Percentiles rank a stretch among this genome's conserved stretches.
phyloP scores from a whole-genome alignment of 495 filamentous ascomycete species.

The Lasiosphaeria hispida region DNA sequence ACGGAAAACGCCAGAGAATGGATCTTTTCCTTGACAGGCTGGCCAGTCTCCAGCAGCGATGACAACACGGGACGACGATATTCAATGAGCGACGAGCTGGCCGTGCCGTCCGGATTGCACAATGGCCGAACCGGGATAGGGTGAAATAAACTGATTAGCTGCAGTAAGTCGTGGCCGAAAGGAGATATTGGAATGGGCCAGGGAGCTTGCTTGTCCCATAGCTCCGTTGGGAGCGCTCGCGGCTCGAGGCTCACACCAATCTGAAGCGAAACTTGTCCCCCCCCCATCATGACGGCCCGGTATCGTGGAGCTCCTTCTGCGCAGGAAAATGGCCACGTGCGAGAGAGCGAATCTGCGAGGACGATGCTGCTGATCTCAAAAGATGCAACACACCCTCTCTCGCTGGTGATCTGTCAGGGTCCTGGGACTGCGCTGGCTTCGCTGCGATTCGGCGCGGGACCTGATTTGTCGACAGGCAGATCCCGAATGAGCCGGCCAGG shows the following conservation, averaged over 20 bases:
- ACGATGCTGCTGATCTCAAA: background rate
- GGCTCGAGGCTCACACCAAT: background rate
- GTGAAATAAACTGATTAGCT: background rate
- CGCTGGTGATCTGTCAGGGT: background rate
- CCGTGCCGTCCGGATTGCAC: slow-evolving; percentile 2
- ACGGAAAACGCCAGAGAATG: background rate
- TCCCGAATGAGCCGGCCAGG: slow-evolving; percentile 3
- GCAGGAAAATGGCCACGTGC: slow-evolving; percentile 1
- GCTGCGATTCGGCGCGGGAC: too few species aligned
- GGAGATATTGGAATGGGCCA: slow-evolving; percentile 3
- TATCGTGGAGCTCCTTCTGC: background rate
- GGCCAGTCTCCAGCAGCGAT: background rate
- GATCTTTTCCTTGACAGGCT: too few species aligned
- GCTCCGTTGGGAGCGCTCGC: background rate
- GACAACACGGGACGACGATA: background rate
- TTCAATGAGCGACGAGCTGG: background rate
- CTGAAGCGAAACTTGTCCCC: too few species aligned
- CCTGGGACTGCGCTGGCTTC: too few species aligned
- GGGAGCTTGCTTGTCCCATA: background rate
- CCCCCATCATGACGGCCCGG: too few species aligned
- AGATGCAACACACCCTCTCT: background rate
- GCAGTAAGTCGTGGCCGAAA: slow-evolving; percentile 4
- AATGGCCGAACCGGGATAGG: slow-evolving; percentile 1
- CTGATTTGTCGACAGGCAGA: slow-evolving; percentile 4
- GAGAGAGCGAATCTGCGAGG: background rate